These are phyloP conservation scores for Chlorella sp. DNA, from an alignment of 139 green algal genomes.

Conservation along the genomic window DNA sequence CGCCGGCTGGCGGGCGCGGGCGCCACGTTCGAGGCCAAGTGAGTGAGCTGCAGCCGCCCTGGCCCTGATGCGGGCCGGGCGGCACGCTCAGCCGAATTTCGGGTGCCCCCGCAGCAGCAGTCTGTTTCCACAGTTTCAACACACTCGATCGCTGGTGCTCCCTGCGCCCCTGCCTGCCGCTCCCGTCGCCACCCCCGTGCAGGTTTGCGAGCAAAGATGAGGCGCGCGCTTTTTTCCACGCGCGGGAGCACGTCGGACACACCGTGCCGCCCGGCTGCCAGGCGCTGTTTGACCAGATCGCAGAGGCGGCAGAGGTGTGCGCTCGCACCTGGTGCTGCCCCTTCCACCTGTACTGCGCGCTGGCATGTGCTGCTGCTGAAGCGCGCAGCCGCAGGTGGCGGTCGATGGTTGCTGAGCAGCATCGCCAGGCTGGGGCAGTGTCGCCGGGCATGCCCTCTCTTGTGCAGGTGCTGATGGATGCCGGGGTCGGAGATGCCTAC, in stretches of 20 bases:
- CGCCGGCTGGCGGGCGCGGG: constrained; percentile 26
- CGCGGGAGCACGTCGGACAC: constrained; percentile 9
- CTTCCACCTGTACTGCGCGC: no score
- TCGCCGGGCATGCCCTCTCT: no score
- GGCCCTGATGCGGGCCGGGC: not conserved
- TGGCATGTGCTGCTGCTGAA: no score
- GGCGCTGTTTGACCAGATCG: constrained; percentile 26
- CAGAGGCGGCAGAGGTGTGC: no score
- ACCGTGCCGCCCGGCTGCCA: constrained; percentile 12
- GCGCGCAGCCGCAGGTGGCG: no score
- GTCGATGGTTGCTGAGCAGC: no score
- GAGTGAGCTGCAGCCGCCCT: not conserved
- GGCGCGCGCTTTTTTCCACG: not conserved
- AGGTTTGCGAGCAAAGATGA: constrained; percentile 24
- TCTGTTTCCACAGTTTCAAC: not conserved
- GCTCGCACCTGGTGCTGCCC: no score
- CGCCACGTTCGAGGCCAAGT: not conserved
- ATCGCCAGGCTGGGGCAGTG: no score
- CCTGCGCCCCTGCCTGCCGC: not conserved
- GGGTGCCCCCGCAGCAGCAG: no score
- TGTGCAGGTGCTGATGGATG: no score
- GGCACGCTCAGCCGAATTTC: not conserved
- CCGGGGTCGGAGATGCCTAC: constrained; percentile 1
- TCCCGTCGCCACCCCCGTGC: not conserved
- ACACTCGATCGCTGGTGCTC: not conserved